Evolutionary conservation across 1,139 yeast species (phyloP), one percentile per base, ranked within the genome.

Genomic region (Spathaspora sp.): DNA sequence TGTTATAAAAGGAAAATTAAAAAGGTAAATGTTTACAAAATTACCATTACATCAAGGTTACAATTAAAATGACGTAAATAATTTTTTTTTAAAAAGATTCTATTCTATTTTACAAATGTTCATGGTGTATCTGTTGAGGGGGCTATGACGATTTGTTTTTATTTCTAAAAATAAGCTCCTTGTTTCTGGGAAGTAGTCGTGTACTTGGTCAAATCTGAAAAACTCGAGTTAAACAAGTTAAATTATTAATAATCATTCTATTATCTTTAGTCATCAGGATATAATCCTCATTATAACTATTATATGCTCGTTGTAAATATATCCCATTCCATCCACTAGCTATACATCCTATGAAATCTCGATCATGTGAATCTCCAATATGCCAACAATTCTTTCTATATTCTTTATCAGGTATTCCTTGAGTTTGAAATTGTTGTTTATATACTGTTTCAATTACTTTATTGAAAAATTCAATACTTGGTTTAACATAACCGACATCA

Each of bases 281-380:
- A 16, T 5, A 34, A 16, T 34, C 38, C 9, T 34, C 38, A 17
- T 34, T 34, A 17, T 2, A 34, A 17, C 38, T 34, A 34, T 34
- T 34, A 9, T 7, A 4, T 16, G 7, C 49, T 53, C 86, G 65
- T 56, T 82, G 85, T 9, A 82, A 50, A 27, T 80, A 64, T 0
- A 84, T 65, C 2, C 85, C 82, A 50, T 79, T 81, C 82, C 88
- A 79, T 0, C 89, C 90, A 1, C 85, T 73, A 25, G 64, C 61
- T 9, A 68, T 63, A 0, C 83, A 70, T 1, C 82, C 86, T 11
- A 69, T 55, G 48, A 78, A 69, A 56, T 85, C 91, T 44, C 79
- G 75, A 13, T 63, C 63, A 38, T 72, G 60, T 49, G 77, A 80
- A 58, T 85, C 90, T 0, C 91, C 91, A 38, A 84, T 67, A 57